Evolutionary conservation across 2,329 filamentous ascomycete species (phyloP).

Genomic region (Neofusicoccum kwambonambiense): DNA sequence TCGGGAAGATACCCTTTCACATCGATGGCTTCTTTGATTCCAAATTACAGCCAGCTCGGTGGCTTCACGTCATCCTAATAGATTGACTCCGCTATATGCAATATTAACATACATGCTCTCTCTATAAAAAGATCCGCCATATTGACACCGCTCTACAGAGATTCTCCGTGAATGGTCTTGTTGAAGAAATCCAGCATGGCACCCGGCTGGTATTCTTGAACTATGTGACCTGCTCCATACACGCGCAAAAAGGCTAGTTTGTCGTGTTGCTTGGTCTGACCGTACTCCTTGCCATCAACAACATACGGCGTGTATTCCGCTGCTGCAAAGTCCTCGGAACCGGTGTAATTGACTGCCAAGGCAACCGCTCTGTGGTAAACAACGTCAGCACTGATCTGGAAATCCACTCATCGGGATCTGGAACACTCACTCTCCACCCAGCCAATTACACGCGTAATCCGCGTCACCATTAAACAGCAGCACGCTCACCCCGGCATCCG

Average conservation of each 20-base stretch:
- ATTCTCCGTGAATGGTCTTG: not conserved
- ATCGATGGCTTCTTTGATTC: too few species aligned
- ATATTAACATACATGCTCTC: too few species aligned
- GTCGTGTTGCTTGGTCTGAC: conserved; percentile 71
- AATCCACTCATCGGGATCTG: conserved; percentile 44
- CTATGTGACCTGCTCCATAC: conserved; percentile 54
- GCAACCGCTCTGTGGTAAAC: conserved; percentile 40
- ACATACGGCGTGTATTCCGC: conserved; percentile 74
- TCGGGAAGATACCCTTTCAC: too few species aligned
- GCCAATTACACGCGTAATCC: conserved; percentile 39
- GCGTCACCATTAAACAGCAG: conserved; percentile 37
- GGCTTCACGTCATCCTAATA: too few species aligned
- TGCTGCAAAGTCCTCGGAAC: conserved; percentile 51
- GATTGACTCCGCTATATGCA: too few species aligned
- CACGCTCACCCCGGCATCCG: conserved; percentile 38
- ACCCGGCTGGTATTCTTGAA: conserved; percentile 32
- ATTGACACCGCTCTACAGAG: too few species aligned
- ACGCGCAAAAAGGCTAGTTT: conserved; percentile 59
- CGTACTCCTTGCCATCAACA: conserved; percentile 60
- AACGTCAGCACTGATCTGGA: not conserved
- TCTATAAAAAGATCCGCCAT: too few species aligned
- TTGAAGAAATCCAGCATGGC: conserved; percentile 8
- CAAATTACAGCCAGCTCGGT: too few species aligned
- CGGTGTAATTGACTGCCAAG: conserved; percentile 28
- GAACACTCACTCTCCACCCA: conserved; percentile 30